phyloP scores from a whole-genome alignment of 192 early-diverging fungal genomes.

The Podochytrium sp. region DNA sequence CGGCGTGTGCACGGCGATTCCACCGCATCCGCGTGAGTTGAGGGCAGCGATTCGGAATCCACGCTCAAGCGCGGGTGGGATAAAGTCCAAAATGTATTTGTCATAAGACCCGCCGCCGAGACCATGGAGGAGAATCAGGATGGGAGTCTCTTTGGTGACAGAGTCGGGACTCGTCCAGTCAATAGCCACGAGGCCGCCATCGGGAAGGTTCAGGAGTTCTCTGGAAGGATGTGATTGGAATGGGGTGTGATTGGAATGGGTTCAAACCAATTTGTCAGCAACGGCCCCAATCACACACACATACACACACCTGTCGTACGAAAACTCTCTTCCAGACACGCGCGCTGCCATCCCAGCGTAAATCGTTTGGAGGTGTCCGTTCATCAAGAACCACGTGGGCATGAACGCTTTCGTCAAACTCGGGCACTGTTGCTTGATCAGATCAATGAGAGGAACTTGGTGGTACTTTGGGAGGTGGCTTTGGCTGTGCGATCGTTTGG shows the following conservation, averaged over 20 bases:
- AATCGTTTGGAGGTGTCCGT: constrained; percentile 18
- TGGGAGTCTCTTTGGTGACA: constrained; percentile 39
- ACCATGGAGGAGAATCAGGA: constrained; percentile 85
- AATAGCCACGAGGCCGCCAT: constrained; percentile 85
- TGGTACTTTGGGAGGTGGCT: too few relatives aligned
- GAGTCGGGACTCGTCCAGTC: constrained; percentile 73
- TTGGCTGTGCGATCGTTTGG: too few relatives aligned
- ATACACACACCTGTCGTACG: constrained; percentile 71
- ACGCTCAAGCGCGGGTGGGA: constrained; percentile 35
- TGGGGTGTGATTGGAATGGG: too few relatives aligned
- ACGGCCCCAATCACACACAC: too few relatives aligned
- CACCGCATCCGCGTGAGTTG: constrained; percentile 90
- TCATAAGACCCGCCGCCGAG: constrained; percentile 93
- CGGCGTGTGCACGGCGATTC: constrained; percentile 72
- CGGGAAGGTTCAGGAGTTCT: constrained; percentile 63
- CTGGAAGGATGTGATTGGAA: too few relatives aligned
- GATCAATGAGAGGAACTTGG: constrained; percentile 1
- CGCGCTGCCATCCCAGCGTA: not conserved
- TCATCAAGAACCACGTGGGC: not conserved
- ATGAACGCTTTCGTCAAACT: constrained; percentile 47
- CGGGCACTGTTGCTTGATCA: not conserved
- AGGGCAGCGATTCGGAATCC: constrained; percentile 80
- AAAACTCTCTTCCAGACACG: constrained; percentile 38
- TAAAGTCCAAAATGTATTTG: constrained; percentile 80
- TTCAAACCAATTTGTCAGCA: too few relatives aligned